Percentiles rank a stretch among this genome's conserved stretches.
These are phyloP conservation scores for Usnea hakonensis DNA, from an alignment of 495 filamentous ascomycete species.

Conservation along the genomic window DNA sequence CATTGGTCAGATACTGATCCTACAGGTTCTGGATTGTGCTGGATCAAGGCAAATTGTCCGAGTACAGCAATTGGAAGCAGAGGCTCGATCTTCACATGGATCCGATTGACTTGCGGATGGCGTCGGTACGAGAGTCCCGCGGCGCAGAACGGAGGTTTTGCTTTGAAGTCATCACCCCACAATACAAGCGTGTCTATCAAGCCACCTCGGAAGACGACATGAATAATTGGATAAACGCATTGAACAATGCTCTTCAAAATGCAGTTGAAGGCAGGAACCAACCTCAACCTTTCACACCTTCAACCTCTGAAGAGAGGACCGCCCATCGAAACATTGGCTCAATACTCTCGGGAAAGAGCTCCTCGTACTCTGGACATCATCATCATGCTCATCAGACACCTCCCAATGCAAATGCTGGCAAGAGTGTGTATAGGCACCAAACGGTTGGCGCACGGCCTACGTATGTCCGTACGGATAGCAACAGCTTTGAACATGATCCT, in stretches of 20 bases:
- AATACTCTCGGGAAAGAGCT: conserved; percentile 87
- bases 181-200: conserved; percentile 95
- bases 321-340: conserved; percentile 78
- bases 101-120: conserved; percentile 93
- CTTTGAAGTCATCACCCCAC: conserved; percentile 96
- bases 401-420: conserved; percentile 41
- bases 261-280: conserved; percentile 75
- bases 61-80: conserved; percentile 99
- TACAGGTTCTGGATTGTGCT: conserved; percentile 94
- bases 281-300: conserved; percentile 39
- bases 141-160: conserved; percentile 94
- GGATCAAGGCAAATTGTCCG: conserved; percentile 90
- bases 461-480: conserved; percentile 57
- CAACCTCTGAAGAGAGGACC: conserved; percentile 45
- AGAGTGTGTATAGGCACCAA: conserved; percentile 65
- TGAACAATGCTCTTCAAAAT: conserved; percentile 95
- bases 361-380: conserved; percentile 56
- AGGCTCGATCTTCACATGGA: conserved; percentile 95
- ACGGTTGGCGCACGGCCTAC: conserved; percentile 86
- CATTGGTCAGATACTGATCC: not conserved
- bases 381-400: conserved; percentile 49
- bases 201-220: conserved; percentile 97
- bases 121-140: conserved; percentile 89
- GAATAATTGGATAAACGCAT: conserved; percentile 90
- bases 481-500: conserved; percentile 70